Conservation (phyloP, 148 eudicot species). For the Persicaria maculosa region DNA sequence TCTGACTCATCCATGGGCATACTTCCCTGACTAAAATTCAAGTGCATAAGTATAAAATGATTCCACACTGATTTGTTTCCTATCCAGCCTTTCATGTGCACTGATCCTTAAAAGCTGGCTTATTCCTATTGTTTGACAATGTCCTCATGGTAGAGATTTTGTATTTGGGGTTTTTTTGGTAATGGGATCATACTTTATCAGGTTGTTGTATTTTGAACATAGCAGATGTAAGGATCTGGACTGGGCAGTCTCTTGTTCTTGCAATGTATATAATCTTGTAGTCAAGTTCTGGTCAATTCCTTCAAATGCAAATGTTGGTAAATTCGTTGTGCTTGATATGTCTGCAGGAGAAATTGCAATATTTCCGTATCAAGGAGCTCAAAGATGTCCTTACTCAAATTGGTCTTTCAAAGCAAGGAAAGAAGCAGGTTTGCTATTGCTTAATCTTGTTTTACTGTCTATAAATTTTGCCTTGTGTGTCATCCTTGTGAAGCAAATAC, state of each 20-base stretch:
- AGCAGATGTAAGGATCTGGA: background rate
- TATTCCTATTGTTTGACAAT: background rate
- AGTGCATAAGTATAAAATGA: background rate
- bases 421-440: slow-evolving; percentile 58
- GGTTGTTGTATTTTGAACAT: background rate
- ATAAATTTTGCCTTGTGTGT: background rate
- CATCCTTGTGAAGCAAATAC: background rate
- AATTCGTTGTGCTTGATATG: background rate
- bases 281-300: background rate
- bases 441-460: background rate
- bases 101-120: background rate
- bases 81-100: background rate
- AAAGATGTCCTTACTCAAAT: slow-evolving; percentile 72
- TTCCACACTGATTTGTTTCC: background rate
- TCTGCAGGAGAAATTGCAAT: slow-evolving; percentile 65
- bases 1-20: background rate
- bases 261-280: background rate
- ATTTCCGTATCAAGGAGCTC: slow-evolving; percentile 85
- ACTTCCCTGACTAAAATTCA: background rate
- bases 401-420: slow-evolving; percentile 89
- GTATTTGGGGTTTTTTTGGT: background rate
- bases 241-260: background rate
- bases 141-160: background rate
- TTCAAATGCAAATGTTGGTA: background rate
- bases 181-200: background rate